Conservation (phyloP, 23 red algal genomes). For the Agarophyton chilense region DNA sequence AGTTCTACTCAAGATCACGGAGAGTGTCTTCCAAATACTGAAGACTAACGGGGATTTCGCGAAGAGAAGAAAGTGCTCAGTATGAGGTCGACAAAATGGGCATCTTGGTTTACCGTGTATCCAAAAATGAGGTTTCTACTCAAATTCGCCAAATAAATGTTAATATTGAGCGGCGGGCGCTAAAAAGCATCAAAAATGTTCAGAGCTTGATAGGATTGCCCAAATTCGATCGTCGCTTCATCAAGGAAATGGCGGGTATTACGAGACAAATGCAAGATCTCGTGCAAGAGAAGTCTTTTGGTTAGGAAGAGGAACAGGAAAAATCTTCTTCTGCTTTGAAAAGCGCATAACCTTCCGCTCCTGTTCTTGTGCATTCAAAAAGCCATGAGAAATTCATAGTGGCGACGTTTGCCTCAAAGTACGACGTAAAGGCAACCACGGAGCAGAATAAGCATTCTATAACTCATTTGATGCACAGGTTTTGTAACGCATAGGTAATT, state of each 20-base stretch:
- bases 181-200: slow-evolving; percentile 1
- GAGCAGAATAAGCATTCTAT: too few species aligned
- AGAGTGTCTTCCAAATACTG: not conserved
- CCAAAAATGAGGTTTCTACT: not conserved
- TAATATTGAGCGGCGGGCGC: not conserved
- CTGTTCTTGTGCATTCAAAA: too few species aligned
- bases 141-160: not conserved
- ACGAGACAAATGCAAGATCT: not conserved
- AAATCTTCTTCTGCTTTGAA: too few species aligned
- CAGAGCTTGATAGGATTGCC: slow-evolving; percentile 33
- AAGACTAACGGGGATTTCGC: not conserved
- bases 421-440: too few species aligned
- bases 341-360: too few species aligned
- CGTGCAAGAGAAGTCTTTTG: not conserved
- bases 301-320: too few species aligned
- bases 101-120: slow-evolving; percentile 3
- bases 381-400: too few species aligned
- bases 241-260: slow-evolving; percentile 3
- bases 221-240: slow-evolving; percentile 38
- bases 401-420: too few species aligned
- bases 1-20: not conserved
- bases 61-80: not conserved
- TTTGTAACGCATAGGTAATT: too few species aligned
- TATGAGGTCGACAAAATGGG: not conserved
- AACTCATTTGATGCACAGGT: too few species aligned